Conservation (phyloP, 1,284 basidiomycete species). For the Puccinia novopanici region DNA sequence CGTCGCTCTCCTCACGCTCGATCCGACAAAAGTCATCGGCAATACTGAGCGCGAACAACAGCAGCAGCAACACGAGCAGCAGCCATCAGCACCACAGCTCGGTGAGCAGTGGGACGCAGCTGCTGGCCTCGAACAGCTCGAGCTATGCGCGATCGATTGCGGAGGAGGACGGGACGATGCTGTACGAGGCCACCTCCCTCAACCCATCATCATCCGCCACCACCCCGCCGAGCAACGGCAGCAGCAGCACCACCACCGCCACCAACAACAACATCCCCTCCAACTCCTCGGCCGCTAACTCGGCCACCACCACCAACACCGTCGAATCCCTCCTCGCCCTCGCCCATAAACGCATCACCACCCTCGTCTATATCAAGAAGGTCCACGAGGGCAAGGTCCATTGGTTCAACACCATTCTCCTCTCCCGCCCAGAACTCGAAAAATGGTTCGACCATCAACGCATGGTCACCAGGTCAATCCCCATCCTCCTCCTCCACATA, state of each 20-base stretch:
- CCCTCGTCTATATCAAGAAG: conserved; percentile 76
- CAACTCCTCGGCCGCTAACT: neutral
- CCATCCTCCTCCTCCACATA: neutral
- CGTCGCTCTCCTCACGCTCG: conserved; percentile 5
- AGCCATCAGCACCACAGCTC: neutral
- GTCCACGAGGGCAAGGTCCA: conserved; percentile 76
- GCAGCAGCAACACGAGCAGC: too few relatives aligned
- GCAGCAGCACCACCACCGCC: neutral
- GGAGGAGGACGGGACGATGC: too few relatives aligned
- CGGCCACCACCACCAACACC: conserved; percentile 25
- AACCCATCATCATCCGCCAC: too few relatives aligned
- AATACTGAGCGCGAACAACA: neutral
- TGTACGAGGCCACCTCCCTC: too few relatives aligned
- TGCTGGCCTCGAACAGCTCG: too few relatives aligned
- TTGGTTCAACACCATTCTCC: conserved; percentile 83
- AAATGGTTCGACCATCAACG: conserved; percentile 70
- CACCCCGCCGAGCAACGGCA: neutral
- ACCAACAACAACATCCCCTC: neutral
- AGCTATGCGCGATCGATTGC: too few relatives aligned
- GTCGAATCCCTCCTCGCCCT: conserved; percentile 68
- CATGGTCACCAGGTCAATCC: conserved; percentile 66
- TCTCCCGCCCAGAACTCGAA: conserved; percentile 72
- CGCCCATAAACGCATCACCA: conserved; percentile 77
- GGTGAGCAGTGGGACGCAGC: neutral
- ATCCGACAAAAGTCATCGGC: neutral